Percentiles rank a stretch among this genome's conserved stretches.
phyloP scores from a whole-genome alignment of 108 stramenopile species.

The Pseudonitzschia multistriata region DNA sequence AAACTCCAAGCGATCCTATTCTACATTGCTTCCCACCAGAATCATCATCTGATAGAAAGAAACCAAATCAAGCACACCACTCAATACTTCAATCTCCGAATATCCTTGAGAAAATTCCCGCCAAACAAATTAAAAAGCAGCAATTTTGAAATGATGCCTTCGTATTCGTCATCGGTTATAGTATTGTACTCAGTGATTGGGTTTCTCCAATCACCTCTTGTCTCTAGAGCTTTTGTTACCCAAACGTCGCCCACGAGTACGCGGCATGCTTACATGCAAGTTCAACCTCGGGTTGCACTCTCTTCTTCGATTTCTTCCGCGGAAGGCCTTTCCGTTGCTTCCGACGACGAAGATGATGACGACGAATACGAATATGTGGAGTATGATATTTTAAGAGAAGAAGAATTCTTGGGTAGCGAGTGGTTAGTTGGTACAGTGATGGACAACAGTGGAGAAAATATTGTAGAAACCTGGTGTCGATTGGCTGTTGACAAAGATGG shows the following conservation, averaged over 20 bases:
- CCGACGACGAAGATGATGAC: slow-evolving; percentile 38
- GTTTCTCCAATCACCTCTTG: background rate
- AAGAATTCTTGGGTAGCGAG: slow-evolving; percentile 72
- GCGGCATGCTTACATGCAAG: background rate
- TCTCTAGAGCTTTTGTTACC: slow-evolving; percentile 3
- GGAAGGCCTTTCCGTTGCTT: background rate
- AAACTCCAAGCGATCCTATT: too few relatives aligned
- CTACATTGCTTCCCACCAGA: too few relatives aligned
- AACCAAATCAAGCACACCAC: too few relatives aligned
- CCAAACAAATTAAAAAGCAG: background rate
- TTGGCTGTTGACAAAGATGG: slow-evolving; percentile 60
- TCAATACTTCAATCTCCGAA: too few relatives aligned
- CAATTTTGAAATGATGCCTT: slow-evolving; percentile 4
- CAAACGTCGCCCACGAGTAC: background rate
- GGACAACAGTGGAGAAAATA: slow-evolving; percentile 45
- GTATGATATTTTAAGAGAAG: slow-evolving; percentile 69
- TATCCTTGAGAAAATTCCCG: background rate
- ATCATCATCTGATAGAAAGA: too few relatives aligned
- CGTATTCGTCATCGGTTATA: background rate
- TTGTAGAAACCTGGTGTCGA: slow-evolving; percentile 83
- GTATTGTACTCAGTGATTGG: background rate
- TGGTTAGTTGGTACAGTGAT: slow-evolving; percentile 79
- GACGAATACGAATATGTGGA: slow-evolving; percentile 82
- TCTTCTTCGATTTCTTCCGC: background rate
- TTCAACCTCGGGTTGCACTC: background rate